Evolutionary conservation across 2,329 filamentous ascomycete genomes (phyloP), one percentile per base, ranked within the genome.

Genomic region (Trichoderma sp.): DNA sequence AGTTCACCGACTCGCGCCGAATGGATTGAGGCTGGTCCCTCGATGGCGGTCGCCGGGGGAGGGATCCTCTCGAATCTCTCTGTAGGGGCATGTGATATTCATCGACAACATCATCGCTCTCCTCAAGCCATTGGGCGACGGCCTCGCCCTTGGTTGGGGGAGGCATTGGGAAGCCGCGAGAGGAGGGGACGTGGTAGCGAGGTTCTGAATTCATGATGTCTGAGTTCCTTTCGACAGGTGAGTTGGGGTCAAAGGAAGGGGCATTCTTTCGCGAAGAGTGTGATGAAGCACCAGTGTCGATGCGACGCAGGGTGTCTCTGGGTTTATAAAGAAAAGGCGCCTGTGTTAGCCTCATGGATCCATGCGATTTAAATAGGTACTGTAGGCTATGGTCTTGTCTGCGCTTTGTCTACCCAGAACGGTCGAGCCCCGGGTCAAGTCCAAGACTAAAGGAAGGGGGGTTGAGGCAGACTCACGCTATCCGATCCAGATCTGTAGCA

Each of bases 401-500:
- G 15, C 15, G 39, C 39, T n/a, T 43, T 43, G 64, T 18, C 36
- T 58, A 43, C 39, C 63, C 51, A 72, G 64, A 69, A 57, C 43
- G 70, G 63, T 69, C 63, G 64, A 72, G 70, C 47, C 63, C 63
- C 51, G 43, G 24, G 30, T 36, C 70, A 53, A 61, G 24, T 47
- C 51, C 30, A 62, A 63, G 18, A 53, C 65, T 51, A 61, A 30
- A 24, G 32, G 57, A 65, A 43, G 56, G 71, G 56, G 71, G 64
- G 58, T 62, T 61, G 30, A 69, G 53, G 69, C 47, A 67, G 47
- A 71, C 72, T 73, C 63, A 73, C 72, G 62, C 68, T 73, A 66
- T 73, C 62, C 63, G 72, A 71, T 73, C 72, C 68, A 73, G 69
- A 67, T 73, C 72, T 73, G 68, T 51, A 73, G 72, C 58, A 61